These are phyloP conservation scores for Hortaea sp. DNA, from an alignment of 2,329 filamentous ascomycete genomes.

Conservation along the genomic window DNA sequence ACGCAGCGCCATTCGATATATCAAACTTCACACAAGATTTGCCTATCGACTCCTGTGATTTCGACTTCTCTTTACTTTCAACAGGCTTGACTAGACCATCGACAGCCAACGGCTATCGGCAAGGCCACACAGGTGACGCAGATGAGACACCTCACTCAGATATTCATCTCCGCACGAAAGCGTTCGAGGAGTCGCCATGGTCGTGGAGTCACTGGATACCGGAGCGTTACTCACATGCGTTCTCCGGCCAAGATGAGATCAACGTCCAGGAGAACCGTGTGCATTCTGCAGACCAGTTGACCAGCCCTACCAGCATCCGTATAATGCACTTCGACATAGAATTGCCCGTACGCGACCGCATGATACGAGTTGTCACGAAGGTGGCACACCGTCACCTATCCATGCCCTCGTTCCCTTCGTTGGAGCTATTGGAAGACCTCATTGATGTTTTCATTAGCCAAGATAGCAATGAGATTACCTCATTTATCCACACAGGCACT, in stretches of 20 bases:
- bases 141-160: constrained; percentile 6
- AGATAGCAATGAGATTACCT: constrained; percentile 44
- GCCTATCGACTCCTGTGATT: constrained; percentile 12
- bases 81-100: constrained; percentile 13
- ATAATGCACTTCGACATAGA: constrained; percentile 13
- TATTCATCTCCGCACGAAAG: constrained; percentile 12
- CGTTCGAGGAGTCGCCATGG: constrained; percentile 16
- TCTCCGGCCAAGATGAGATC: constrained; percentile 15
- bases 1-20: constrained; percentile 12
- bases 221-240: constrained; percentile 10
- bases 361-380: constrained; percentile 18
- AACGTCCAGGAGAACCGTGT: constrained; percentile 15
- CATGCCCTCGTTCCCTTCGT: constrained; percentile 50
- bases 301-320: constrained; percentile 12
- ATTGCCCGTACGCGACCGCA: constrained; percentile 14
- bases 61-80: constrained; percentile 17
- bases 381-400: constrained; percentile 23
- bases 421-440: constrained; percentile 49
- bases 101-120: constrained; percentile 5
- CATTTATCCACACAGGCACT: constrained; percentile 50
- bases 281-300: constrained; percentile 13
- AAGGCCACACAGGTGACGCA: neutral
- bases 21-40: constrained; percentile 18
- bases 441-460: constrained; percentile 48
- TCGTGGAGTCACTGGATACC: constrained; percentile 20